Conservation (phyloP, 441 rosid genomes). For the Lepidium campestre region DNA sequence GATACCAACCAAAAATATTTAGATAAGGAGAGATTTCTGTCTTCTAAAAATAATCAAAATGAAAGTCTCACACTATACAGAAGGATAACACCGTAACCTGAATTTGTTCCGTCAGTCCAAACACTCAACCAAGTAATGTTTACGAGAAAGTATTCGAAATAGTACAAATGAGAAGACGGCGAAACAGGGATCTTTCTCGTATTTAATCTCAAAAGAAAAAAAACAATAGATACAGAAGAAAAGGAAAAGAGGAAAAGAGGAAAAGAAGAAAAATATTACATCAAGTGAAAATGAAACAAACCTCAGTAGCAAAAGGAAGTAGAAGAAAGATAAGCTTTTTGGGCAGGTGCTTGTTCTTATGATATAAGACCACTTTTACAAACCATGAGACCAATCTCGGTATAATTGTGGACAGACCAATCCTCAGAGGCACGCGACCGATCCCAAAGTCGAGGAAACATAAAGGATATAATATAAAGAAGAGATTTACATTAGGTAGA, state of each 20-base stretch:
- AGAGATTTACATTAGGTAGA: conserved; percentile 37
- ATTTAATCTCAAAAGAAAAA: not conserved
- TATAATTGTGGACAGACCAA: conserved; percentile 7
- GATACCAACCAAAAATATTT: no score
- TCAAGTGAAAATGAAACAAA: conserved; percentile 5
- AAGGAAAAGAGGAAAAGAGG: not conserved
- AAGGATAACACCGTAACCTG: not conserved
- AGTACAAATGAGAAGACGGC: not conserved
- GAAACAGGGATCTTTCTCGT: not conserved
- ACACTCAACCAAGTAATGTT: not conserved
- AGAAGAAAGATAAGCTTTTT: conserved; percentile 16
- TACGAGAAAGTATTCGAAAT: not conserved
- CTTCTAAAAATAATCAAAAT: not conserved
- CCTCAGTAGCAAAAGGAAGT: conserved; percentile 14
- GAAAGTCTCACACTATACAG: not conserved
- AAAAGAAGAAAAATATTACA: not conserved
- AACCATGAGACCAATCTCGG: not conserved
- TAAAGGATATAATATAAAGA: not conserved
- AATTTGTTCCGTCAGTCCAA: not conserved
- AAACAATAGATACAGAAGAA: conserved; percentile 15
- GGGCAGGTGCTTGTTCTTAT: conserved; percentile 18
- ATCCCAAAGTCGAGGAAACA: conserved; percentile 10
- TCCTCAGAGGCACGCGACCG: conserved; percentile 3
- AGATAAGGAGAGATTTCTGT: not conserved
- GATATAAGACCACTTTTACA: conserved; percentile 1